phyloP scores from a whole-genome alignment of 2,329 filamentous ascomycete species.

The Lachnellula occidentalis region DNA sequence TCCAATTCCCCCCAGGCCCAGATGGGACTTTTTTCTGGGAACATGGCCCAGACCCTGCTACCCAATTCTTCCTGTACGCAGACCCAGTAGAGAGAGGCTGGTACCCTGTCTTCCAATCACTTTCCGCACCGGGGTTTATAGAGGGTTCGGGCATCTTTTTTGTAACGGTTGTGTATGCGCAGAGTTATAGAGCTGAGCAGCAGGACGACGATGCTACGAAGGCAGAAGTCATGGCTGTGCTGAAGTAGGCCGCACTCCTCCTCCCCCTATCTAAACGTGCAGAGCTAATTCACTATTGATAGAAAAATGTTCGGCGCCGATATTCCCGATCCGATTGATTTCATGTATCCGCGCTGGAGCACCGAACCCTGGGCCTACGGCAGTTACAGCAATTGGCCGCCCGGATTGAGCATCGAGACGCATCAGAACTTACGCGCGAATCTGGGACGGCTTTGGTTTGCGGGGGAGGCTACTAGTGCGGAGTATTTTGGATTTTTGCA shows the following conservation, averaged over 20 bases:
- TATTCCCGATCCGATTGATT: conserved; percentile 46
- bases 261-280: too few relatives aligned
- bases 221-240: conserved; percentile 19
- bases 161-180: conserved; percentile 52
- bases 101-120: conserved; percentile 59
- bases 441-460: conserved; percentile 55
- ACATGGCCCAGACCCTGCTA: conserved; percentile 38
- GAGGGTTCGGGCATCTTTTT: conserved; percentile 61
- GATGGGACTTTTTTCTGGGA: conserved; percentile 59
- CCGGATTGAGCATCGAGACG: conserved; percentile 55
- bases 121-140: conserved; percentile 52
- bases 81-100: conserved; percentile 22
- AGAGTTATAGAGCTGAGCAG: conserved; percentile 53
- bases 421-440: conserved; percentile 67
- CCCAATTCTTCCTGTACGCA: conserved; percentile 36
- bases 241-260: neutral
- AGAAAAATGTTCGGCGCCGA: conserved; percentile 42
- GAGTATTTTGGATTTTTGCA: conserved; percentile 64
- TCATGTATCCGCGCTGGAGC: conserved; percentile 50
- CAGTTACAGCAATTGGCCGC: conserved; percentile 64
- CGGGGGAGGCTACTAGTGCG: conserved; percentile 57
- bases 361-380: conserved; percentile 44
- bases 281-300: too few relatives aligned
- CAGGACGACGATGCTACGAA: conserved; percentile 52
- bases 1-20: conserved; percentile 46